phyloP scores from a whole-genome alignment of 2,329 filamentous ascomycete species.

The Domatiomyces catenatus region DNA sequence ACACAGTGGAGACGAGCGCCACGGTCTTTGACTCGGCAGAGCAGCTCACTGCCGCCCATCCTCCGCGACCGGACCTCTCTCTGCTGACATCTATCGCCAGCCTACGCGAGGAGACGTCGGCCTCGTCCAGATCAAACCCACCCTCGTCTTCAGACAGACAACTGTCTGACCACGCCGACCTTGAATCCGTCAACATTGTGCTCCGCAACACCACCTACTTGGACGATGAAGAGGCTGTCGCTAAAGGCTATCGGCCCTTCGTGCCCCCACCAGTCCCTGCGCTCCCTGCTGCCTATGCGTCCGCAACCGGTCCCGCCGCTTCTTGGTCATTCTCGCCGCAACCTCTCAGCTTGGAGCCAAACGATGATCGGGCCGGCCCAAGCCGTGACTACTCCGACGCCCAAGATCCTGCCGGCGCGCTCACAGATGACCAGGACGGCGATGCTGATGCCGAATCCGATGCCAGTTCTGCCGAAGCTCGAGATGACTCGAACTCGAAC shows the following conservation, averaged over 20 bases:
- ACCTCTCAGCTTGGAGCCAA: not conserved
- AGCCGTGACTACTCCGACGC: too few relatives aligned
- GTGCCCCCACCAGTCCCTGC: conserved; percentile 4
- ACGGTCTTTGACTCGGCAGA: conserved; percentile 53
- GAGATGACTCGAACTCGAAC: conserved; percentile 2
- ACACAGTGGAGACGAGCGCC: conserved; percentile 47
- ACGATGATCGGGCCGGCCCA: too few relatives aligned
- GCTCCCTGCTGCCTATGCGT: conserved; percentile 11
- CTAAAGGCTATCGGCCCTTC: conserved; percentile 24
- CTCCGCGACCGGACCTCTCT: conserved; percentile 24
- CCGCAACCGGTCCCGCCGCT: conserved; percentile 1
- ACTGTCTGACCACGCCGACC: conserved; percentile 34
- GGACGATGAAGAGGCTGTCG: conserved; percentile 23
- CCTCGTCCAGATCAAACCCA: conserved; percentile 23
- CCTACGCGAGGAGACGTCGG: conserved; percentile 32
- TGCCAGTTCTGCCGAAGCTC: not conserved
- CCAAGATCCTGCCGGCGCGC: too few relatives aligned
- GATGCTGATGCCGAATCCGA: conserved; percentile 1
- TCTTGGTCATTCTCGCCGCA: not conserved
- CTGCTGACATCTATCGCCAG: conserved; percentile 35
- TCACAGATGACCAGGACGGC: not conserved
- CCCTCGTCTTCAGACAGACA: conserved; percentile 18
- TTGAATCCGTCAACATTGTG: conserved; percentile 42
- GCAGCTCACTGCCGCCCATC: conserved; percentile 41
- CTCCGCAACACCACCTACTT: conserved; percentile 32